Evolutionary conservation across 371 early-diverging fungal genomes (phyloP).

Genomic region (Thermomucor indicae-seudaticae): DNA sequence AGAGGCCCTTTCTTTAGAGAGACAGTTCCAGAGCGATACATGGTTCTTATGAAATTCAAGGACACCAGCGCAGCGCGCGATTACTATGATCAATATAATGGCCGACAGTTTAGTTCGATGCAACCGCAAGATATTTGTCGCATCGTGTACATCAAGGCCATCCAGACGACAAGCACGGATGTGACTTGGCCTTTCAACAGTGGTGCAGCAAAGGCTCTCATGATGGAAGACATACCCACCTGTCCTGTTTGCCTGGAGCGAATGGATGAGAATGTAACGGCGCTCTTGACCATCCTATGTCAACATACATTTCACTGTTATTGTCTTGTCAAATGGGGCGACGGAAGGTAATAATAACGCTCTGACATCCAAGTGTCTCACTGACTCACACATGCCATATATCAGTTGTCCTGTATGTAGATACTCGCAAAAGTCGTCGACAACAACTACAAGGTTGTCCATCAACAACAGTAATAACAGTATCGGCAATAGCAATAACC

Average conservation of each 20-base stretch:
- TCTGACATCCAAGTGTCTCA: not conserved
- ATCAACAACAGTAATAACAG: not conserved
- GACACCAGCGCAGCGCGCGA: not conserved
- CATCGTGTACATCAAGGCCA: not conserved
- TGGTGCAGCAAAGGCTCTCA: not conserved
- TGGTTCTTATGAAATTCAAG: not conserved
- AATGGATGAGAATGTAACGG: constrained; percentile 85
- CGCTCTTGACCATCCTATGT: constrained; percentile 85
- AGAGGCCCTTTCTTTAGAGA: not conserved
- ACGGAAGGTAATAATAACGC: constrained; percentile 39
- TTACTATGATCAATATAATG: not conserved
- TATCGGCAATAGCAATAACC: not conserved
- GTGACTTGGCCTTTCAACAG: not conserved
- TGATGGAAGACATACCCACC: too few relatives aligned
- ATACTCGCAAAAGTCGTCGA: constrained; percentile 57
- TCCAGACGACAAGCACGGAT: not conserved
- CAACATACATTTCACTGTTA: constrained; percentile 92
- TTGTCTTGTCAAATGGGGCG: constrained; percentile 91
- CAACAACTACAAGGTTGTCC: constrained; percentile 6
- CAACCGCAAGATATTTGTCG: not conserved
- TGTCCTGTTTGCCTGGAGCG: constrained; percentile 96
- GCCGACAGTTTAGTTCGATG: not conserved
- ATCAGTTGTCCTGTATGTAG: constrained; percentile 87
- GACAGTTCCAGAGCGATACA: not conserved
- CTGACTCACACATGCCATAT: not conserved